A percentile compares a stretch with the other conserved stretches of the same genome.
Conservation (phyloP, 176 grass and related monocot genomes). For the Eragrostis nindensis region DNA sequence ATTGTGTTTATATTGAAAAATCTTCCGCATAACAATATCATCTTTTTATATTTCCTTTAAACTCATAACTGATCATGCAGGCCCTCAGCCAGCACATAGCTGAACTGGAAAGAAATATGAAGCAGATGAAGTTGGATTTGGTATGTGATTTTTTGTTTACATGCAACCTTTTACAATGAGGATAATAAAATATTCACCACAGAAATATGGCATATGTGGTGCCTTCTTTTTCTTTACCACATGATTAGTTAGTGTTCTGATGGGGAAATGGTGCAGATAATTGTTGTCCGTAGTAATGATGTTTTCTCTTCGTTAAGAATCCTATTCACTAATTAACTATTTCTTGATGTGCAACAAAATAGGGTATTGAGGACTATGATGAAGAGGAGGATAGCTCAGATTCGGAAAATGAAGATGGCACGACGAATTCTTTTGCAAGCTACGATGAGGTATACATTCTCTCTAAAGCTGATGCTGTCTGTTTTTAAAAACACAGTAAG, state of each 20-base stretch:
- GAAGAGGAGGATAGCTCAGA: slow-evolving; percentile 53
- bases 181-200: background rate
- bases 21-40: background rate
- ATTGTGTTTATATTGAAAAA: background rate
- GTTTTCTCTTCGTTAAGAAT: background rate
- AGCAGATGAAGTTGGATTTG: slow-evolving; percentile 80
- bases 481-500: slow-evolving; percentile 26
- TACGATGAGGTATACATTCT: slow-evolving; percentile 50
- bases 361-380: slow-evolving; percentile 72
- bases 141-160: slow-evolving; percentile 53
- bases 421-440: background rate
- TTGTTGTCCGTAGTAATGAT: background rate
- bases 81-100: slow-evolving; percentile 94
- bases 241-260: background rate
- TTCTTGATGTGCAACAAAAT: slow-evolving; percentile 42
- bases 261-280: background rate
- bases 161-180: background rate
- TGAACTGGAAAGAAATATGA: slow-evolving; percentile 72
- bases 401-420: slow-evolving; percentile 45
- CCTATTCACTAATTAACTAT: background rate
- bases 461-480: background rate
- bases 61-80: slow-evolving; percentile 52
- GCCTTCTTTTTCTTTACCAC: background rate
- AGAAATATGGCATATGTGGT: background rate
- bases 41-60: slow-evolving; percentile 27